Conservation (phyloP, 768 basidiomycete species). For the Astraeus odoratus region DNA sequence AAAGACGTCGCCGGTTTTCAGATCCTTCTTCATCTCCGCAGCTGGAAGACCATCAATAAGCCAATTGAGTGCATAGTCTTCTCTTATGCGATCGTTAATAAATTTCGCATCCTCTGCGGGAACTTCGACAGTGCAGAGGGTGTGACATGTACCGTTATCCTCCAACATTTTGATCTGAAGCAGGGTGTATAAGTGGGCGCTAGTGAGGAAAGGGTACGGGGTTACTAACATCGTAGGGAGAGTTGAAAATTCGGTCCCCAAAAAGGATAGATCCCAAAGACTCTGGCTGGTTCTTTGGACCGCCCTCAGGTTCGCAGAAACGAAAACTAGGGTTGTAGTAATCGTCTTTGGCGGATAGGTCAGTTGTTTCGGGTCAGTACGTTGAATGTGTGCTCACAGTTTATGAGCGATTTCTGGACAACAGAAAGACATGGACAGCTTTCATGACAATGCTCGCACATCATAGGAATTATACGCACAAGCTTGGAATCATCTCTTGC, state of each 20-base stretch:
- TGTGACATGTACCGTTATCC: slow-evolving; percentile 67
- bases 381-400: slow-evolving; percentile 42
- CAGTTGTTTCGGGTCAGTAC: slow-evolving; percentile 1
- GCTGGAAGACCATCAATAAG: slow-evolving; percentile 91
- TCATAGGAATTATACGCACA: slow-evolving; percentile 35
- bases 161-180: slow-evolving; percentile 74
- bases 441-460: background rate
- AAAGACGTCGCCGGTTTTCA: slow-evolving; percentile 75
- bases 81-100: slow-evolving; percentile 84
- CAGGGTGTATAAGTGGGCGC: slow-evolving; percentile 6
- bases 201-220: background rate
- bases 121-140: slow-evolving; percentile 59
- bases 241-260: slow-evolving; percentile 90
- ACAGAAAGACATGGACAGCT: slow-evolving; percentile 2
- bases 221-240: slow-evolving; percentile 74
- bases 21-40: slow-evolving; percentile 85
- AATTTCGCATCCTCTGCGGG: slow-evolving; percentile 73
- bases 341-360: slow-evolving; percentile 52
- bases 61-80: slow-evolving; percentile 94
- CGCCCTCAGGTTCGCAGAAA: slow-evolving; percentile 78
- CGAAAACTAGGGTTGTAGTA: slow-evolving; percentile 85
- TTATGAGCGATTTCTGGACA: slow-evolving; percentile 80
- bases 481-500: slow-evolving; percentile 65
- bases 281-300: slow-evolving; percentile 70
- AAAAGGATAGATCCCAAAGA: slow-evolving; percentile 92